These are phyloP conservation scores for Chlamydomonas reinhardtii DNA, from an alignment of 163 green algal species.

Conservation along the genomic window DNA sequence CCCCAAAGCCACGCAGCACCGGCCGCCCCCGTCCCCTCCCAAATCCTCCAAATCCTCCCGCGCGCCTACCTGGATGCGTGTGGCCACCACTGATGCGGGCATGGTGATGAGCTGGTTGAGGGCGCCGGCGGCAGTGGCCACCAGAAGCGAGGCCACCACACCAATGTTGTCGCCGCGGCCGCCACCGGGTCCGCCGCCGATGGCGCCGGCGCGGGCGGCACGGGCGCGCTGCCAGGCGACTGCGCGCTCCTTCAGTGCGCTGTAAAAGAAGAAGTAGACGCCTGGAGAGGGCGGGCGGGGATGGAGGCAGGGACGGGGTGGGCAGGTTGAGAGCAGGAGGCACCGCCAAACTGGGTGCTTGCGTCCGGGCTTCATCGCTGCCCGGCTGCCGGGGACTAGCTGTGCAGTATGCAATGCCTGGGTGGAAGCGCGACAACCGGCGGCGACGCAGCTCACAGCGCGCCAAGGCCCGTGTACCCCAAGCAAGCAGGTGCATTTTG, in stretches of 20 bases:
- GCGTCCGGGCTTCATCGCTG: too few relatives aligned
- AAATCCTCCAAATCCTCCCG: not conserved
- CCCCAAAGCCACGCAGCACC: not conserved
- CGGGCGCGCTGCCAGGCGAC: conserved; percentile 17
- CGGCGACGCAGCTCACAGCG: too few relatives aligned
- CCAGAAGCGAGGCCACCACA: conserved; percentile 78
- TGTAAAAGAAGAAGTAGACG: conserved; percentile 68
- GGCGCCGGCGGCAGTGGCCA: conserved; percentile 86
- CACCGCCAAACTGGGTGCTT: too few relatives aligned
- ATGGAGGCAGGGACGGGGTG: too few relatives aligned
- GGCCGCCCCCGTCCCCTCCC: not conserved
- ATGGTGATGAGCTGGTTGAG: conserved; percentile 96
- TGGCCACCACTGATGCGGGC: conserved; percentile 89
- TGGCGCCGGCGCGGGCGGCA: not conserved
- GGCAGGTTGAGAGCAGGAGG: too few relatives aligned
- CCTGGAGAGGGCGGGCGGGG: not conserved
- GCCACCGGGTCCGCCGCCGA: not conserved
- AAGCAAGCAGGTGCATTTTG: too few relatives aligned
- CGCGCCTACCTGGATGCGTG: conserved; percentile 72
- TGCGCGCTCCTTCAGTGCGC: conserved; percentile 40
- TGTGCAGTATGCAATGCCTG: too few relatives aligned
- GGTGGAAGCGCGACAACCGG: too few relatives aligned
- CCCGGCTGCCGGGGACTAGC: too few relatives aligned
- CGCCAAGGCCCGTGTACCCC: too few relatives aligned
- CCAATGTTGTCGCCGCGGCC: conserved; percentile 62